Percentiles rank a stretch among this genome's conserved stretches.
phyloP scores from a whole-genome alignment of 202 grass and related monocot species.

The Thinopyrum obtusiflorum region DNA sequence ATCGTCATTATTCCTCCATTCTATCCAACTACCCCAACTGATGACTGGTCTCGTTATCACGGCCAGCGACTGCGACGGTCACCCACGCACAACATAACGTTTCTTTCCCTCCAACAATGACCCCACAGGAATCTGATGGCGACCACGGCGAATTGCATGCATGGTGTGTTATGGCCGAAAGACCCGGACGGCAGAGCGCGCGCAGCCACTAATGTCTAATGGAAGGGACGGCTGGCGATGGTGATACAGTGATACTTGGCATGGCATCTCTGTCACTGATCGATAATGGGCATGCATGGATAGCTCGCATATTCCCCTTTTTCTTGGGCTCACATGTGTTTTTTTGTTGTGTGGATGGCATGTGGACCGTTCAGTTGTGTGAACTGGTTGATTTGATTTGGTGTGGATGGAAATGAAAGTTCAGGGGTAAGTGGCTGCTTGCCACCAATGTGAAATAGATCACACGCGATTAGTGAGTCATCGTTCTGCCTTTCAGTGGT shows the following conservation, averaged over 20 bases:
- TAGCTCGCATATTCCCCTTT: neutral
- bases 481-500: neutral
- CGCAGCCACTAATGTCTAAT: neutral
- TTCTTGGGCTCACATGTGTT: neutral
- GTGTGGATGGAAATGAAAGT: neutral
- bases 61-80: neutral
- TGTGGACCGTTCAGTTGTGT: neutral
- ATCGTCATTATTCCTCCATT: neutral
- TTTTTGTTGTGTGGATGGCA: neutral
- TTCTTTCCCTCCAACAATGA: neutral
- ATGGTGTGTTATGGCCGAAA: neutral
- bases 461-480: too few species aligned
- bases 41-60: neutral
- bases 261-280: neutral
- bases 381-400: constrained; percentile 1
- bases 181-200: neutral
- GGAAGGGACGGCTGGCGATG: constrained; percentile 13
- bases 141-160: neutral
- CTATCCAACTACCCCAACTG: too few species aligned
- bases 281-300: neutral
- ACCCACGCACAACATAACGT: neutral
- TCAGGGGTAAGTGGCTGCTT: neutral
- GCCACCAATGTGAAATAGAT: neutral
- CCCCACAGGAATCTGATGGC: neutral
- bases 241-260: neutral